Evolutionary conservation across 495 filamentous ascomycete genomes (phyloP).

Genomic region (Aspergillus kassunensis): DNA sequence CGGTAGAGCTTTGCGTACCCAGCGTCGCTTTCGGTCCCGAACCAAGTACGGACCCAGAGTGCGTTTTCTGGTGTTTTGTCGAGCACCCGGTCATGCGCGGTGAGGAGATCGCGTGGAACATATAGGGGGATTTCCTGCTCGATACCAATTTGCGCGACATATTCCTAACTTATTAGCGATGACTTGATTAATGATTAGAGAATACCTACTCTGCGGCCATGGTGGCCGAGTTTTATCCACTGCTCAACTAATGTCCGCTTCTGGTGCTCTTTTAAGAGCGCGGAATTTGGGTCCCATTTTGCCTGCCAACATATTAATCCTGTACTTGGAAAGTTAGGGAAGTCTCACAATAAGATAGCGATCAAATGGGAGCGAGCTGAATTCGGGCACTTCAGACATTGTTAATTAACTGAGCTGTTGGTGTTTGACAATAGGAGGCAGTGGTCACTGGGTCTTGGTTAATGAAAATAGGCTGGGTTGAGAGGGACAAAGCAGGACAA

Average conservation of each 20-base stretch:
- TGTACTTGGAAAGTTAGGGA: no score
- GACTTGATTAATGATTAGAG: background rate
- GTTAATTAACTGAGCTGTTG: no score
- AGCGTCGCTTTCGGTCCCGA: no score
- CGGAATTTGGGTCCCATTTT: conserved; percentile 3
- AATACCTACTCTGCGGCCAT: background rate
- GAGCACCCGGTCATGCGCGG: background rate
- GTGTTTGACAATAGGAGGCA: no score
- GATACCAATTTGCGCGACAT: background rate
- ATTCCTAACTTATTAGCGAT: background rate
- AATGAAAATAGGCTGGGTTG: no score
- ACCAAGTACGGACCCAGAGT: conserved; percentile 18
- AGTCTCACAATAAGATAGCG: no score
- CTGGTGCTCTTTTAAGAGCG: conserved; percentile 4
- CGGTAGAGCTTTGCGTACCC: no score
- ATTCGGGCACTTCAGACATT: no score
- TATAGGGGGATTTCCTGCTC: conserved; percentile 13
- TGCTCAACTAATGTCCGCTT: background rate
- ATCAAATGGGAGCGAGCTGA: no score
- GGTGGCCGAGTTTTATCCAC: conserved; percentile 4
- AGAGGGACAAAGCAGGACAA: no score
- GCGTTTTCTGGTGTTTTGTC: background rate
- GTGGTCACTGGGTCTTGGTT: no score
- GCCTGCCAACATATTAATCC: no score
- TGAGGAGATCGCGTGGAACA: conserved; percentile 10